Conservation (phyloP, 2,329 filamentous ascomycete species). For the Penicillium frequentans region DNA sequence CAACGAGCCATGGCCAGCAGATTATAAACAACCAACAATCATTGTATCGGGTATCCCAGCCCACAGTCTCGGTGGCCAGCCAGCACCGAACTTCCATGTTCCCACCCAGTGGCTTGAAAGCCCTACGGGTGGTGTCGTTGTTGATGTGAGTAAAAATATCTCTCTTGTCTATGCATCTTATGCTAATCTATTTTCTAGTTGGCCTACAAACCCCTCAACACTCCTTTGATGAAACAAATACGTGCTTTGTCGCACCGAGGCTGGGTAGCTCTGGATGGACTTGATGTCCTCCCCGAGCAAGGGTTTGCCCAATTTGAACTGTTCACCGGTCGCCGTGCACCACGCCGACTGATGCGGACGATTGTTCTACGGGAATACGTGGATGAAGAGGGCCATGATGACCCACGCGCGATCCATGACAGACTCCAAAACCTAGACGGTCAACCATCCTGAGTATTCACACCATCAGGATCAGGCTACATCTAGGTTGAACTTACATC, state of each 20-base stretch:
- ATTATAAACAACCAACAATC: slow-evolving; percentile 38
- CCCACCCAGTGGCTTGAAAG: slow-evolving; percentile 40
- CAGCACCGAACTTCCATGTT: slow-evolving; percentile 36
- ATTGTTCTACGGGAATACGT: slow-evolving; percentile 37
- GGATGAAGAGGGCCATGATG: slow-evolving; percentile 35
- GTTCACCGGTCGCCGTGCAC: slow-evolving; percentile 40
- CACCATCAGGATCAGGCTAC: neutral
- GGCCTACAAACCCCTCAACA: slow-evolving; percentile 42
- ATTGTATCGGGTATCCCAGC: slow-evolving; percentile 40
- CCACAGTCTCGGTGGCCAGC: slow-evolving; percentile 37
- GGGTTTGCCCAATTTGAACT: slow-evolving; percentile 43
- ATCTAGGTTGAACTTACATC: neutral
- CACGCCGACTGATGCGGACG: slow-evolving; percentile 38
- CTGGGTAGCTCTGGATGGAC: slow-evolving; percentile 42
- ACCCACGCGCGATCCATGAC: slow-evolving; percentile 29
- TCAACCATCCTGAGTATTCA: slow-evolving; percentile 27
- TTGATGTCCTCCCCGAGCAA: slow-evolving; percentile 42
- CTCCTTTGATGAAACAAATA: slow-evolving; percentile 38
- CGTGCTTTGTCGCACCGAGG: slow-evolving; percentile 37
- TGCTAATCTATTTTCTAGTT: slow-evolving; percentile 25
- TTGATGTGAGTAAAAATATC: slow-evolving; percentile 33
- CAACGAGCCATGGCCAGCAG: slow-evolving; percentile 33
- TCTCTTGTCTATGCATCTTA: neutral
- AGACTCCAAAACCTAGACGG: slow-evolving; percentile 34
- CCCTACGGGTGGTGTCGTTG: slow-evolving; percentile 40